These are phyloP conservation scores for Colletotrichum gloeosporioides DNA, from an alignment of 2,329 filamentous ascomycete species.

Conservation along the genomic window DNA sequence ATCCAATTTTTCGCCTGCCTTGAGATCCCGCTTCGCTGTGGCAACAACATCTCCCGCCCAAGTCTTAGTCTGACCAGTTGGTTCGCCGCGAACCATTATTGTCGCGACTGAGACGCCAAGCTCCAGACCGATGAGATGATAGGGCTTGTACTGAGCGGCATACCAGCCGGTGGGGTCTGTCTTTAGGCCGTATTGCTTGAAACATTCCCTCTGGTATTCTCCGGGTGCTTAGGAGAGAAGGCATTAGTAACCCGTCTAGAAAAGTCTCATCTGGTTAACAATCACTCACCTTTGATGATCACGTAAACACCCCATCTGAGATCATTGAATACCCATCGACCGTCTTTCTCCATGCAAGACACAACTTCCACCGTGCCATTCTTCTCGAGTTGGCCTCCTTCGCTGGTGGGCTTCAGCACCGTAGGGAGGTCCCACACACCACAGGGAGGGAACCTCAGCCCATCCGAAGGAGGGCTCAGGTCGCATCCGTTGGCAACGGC, in stretches of 20 bases:
- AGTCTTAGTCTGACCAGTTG: slow-evolving; percentile 36
- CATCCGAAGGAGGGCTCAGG: slow-evolving; percentile 42
- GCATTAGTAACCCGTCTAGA: background rate
- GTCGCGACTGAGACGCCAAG: slow-evolving; percentile 45
- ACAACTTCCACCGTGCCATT: slow-evolving; percentile 51
- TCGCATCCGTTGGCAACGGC: slow-evolving; percentile 51
- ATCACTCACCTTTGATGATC: background rate
- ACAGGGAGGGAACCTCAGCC: slow-evolving; percentile 48
- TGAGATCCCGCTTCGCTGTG: slow-evolving; percentile 49
- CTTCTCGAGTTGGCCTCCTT: slow-evolving; percentile 44
- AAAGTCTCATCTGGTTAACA: fast-evolving
- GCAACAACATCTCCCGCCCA: slow-evolving; percentile 51
- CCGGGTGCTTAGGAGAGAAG: too few relatives aligned
- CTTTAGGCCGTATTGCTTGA: slow-evolving; percentile 49
- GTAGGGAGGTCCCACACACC: slow-evolving; percentile 45
- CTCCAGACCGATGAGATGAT: slow-evolving; percentile 52
- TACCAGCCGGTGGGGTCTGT: slow-evolving; percentile 45
- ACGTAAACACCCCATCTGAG: background rate
- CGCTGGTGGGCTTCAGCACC: slow-evolving; percentile 42
- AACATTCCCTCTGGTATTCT: slow-evolving; percentile 46
- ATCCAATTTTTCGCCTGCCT: slow-evolving; percentile 54
- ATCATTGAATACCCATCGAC: background rate
- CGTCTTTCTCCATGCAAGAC: slow-evolving; percentile 41
- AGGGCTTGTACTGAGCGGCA: slow-evolving; percentile 51
- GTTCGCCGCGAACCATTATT: background rate